Conservation (phyloP, 805 yeast genomes). For the Candida boidinii region DNA sequence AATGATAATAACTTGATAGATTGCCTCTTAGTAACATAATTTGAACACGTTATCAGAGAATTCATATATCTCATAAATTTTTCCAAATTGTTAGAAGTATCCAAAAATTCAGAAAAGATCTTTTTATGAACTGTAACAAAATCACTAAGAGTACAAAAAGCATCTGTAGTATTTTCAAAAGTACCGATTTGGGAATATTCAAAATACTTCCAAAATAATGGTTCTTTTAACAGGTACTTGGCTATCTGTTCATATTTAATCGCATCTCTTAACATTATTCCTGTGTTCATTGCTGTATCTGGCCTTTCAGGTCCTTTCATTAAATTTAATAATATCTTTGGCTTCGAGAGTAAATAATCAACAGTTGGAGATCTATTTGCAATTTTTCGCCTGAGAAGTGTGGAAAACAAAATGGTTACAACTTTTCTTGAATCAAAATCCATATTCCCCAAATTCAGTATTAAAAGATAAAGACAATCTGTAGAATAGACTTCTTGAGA, state of each 20-base stretch:
- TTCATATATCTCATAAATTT: conserved; percentile 58
- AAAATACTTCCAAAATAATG: conserved; percentile 75
- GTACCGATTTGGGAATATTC: conserved; percentile 65
- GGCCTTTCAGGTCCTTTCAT: conserved; percentile 66
- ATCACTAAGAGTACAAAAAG: conserved; percentile 70
- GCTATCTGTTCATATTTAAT: conserved; percentile 69
- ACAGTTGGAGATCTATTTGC: conserved; percentile 79
- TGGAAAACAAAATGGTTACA: conserved; percentile 62
- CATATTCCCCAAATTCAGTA: conserved; percentile 50
- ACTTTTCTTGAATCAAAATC: conserved; percentile 91
- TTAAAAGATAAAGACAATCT: conserved; percentile 57
- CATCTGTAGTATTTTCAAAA: conserved; percentile 87
- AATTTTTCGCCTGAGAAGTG: conserved; percentile 68
- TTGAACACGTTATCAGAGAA: conserved; percentile 61
- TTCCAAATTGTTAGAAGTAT: conserved; percentile 38
- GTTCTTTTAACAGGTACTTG: conserved; percentile 47
- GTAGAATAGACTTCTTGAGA: conserved; percentile 73
- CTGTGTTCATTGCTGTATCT: conserved; percentile 66
- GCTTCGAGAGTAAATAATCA: conserved; percentile 64
- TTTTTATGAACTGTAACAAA: conserved; percentile 62
- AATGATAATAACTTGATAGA: conserved; percentile 69
- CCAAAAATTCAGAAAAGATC: conserved; percentile 63
- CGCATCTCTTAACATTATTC: conserved; percentile 78
- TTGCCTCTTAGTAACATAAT: conserved; percentile 91
- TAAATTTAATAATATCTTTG: conserved; percentile 54